Conservation (phyloP, 768 basidiomycete species). For the Tricholoma saponaceum region DNA sequence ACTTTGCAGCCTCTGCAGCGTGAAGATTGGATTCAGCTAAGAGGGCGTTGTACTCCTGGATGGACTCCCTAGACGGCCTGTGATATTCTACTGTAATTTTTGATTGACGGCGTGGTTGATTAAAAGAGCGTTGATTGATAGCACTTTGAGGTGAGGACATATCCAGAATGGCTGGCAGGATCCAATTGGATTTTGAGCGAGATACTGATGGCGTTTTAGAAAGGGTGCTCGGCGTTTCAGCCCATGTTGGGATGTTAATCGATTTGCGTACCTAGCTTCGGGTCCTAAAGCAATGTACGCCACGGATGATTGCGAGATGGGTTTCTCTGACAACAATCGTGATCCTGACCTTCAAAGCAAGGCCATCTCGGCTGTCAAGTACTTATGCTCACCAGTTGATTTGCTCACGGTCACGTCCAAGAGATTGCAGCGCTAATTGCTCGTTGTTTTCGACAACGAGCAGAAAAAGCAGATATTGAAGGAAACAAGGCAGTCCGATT, state of each 20-base stretch:
- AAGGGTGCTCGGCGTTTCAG: not conserved
- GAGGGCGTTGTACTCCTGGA: constrained; percentile 75
- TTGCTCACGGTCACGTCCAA: constrained; percentile 8
- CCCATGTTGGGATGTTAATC: constrained; percentile 1
- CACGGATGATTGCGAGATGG: constrained; percentile 12
- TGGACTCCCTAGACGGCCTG: constrained; percentile 68
- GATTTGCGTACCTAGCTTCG: constrained; percentile 8
- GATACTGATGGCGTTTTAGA: not conserved
- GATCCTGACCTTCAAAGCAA: constrained; percentile 9
- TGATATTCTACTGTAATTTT: constrained; percentile 76
- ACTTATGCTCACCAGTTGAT: constrained; percentile 5
- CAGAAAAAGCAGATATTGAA: not conserved
- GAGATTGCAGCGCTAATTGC: not conserved
- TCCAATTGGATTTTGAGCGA: not conserved
- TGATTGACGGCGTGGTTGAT: constrained; percentile 45
- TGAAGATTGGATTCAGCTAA: constrained; percentile 56
- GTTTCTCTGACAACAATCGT: constrained; percentile 16
- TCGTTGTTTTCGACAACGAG: constrained; percentile 5
- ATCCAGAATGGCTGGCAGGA: constrained; percentile 11
- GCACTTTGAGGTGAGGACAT: constrained; percentile 45
- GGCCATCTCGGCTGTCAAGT: constrained; percentile 8
- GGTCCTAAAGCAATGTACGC: constrained; percentile 1
- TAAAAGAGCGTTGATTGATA: constrained; percentile 43
- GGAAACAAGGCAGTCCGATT: not conserved
- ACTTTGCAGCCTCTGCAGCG: constrained; percentile 47